A percentile compares a stretch with the other conserved stretches of the same genome.
phyloP scores from a whole-genome alignment of 371 early-diverging fungal species.

The Batrachochytrium dendrobatidis region DNA sequence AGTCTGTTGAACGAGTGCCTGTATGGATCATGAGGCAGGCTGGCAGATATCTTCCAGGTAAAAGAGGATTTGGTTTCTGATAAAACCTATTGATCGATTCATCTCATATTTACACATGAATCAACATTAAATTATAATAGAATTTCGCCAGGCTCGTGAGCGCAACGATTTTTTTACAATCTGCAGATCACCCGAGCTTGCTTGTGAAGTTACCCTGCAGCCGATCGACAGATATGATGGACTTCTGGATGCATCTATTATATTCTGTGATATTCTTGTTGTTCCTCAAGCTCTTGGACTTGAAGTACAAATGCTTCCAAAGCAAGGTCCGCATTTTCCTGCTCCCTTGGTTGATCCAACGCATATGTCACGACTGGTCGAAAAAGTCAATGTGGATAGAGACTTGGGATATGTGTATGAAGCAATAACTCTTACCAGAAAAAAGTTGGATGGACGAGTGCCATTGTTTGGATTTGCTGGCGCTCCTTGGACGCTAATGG shows the following conservation, averaged over 20 bases:
- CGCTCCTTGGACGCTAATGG: constrained; percentile 97
- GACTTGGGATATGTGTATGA: constrained; percentile 89
- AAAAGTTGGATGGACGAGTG: constrained; percentile 74
- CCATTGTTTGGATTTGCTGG: constrained; percentile 94
- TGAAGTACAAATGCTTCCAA: constrained; percentile 87
- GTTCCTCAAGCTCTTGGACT: constrained; percentile 95
- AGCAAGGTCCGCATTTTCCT: constrained; percentile 88
- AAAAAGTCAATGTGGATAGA: constrained; percentile 60
- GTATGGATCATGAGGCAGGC: constrained; percentile 99
- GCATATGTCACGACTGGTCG: constrained; percentile 55
- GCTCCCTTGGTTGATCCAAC: constrained; percentile 66
- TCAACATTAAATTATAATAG: constrained; percentile 38
- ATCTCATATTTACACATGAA: too few species aligned
- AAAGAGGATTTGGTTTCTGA: constrained; percentile 9
- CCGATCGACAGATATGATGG: constrained; percentile 88
- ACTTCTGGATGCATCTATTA: constrained; percentile 92
- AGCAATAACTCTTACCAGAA: constrained; percentile 89
- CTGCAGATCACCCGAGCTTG: constrained; percentile 86
- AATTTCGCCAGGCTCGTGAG: constrained; percentile 79
- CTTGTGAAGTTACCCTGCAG: constrained; percentile 91
- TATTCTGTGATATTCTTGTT: constrained; percentile 95
- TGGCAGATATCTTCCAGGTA: constrained; percentile 94
- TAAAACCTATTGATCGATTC: too few species aligned
- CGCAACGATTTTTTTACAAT: constrained; percentile 89
- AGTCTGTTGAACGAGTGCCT: constrained; percentile 81